Conservation (phyloP, 805 yeast genomes). For the Tetrapisispora phaffii region DNA sequence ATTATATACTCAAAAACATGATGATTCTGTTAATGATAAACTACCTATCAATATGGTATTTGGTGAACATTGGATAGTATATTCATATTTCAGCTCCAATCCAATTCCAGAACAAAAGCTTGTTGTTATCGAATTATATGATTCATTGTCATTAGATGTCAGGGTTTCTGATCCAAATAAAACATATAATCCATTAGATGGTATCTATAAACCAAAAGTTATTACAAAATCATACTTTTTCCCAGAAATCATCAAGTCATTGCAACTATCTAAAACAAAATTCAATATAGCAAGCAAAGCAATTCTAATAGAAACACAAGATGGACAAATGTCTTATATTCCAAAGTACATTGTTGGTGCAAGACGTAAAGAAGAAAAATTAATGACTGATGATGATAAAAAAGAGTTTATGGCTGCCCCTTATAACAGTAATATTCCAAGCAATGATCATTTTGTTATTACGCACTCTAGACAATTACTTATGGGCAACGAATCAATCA, state of each 20-base stretch:
- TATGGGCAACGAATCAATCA: conserved; percentile 20
- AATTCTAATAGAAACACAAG: conserved; percentile 45
- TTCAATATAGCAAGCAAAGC: conserved; percentile 63
- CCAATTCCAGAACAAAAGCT: conserved; percentile 49
- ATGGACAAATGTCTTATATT: conserved; percentile 55
- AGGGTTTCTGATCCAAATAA: conserved; percentile 24
- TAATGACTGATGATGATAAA: conserved; percentile 42
- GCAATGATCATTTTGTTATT: conserved; percentile 40
- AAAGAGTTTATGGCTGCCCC: conserved; percentile 50
- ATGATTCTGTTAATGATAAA: conserved; percentile 34
- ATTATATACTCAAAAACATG: conserved; percentile 37
- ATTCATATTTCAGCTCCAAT: conserved; percentile 45
- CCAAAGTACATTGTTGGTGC: conserved; percentile 65
- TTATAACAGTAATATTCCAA: conserved; percentile 53
- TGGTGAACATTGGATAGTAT: conserved; percentile 80
- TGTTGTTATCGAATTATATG: conserved; percentile 70
- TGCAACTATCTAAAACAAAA: conserved; percentile 48
- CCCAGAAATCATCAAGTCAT: conserved; percentile 46
- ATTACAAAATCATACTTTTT: conserved; percentile 47
- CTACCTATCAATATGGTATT: conserved; percentile 42
- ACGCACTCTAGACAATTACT: conserved; percentile 42
- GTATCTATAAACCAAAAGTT: conserved; percentile 37
- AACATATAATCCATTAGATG: conserved; percentile 11
- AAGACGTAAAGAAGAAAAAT: conserved; percentile 52
- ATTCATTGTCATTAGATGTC: conserved; percentile 46